Evolutionary conservation across 2,329 filamentous ascomycete genomes (phyloP).

Genomic region (Ophiostoma novo-ulmi): DNA sequence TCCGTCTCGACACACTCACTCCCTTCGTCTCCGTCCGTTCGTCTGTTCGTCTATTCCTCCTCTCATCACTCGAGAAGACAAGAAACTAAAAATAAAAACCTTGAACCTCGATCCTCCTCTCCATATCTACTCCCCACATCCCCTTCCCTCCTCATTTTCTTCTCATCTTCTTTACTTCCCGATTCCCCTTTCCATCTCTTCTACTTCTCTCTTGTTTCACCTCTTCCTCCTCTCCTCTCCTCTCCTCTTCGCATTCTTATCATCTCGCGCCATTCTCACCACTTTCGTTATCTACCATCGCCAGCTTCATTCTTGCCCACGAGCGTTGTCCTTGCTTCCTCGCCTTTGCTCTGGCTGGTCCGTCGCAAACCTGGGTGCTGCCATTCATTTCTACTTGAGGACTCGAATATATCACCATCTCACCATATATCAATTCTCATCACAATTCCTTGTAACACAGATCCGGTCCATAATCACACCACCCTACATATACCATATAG

Average conservation of each 20-base stretch:
- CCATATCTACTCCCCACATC: constrained; percentile 20
- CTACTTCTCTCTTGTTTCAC: not conserved
- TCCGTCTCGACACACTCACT: not conserved
- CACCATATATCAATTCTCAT: not conserved
- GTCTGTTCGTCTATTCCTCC: not conserved
- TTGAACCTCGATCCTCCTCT: constrained; percentile 9
- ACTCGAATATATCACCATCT: not conserved
- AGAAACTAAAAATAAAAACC: not conserved
- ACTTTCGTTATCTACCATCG: not conserved
- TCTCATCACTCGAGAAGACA: constrained; percentile 2
- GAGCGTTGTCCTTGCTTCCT: not conserved
- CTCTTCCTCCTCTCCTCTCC: constrained; percentile 6
- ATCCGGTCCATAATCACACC: not conserved
- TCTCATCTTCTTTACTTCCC: constrained; percentile 14
- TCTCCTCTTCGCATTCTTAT: not conserved
- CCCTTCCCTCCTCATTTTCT: constrained; percentile 6
- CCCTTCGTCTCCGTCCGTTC: not conserved
- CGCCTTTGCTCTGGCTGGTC: constrained; percentile 26
- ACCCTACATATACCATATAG: not conserved
- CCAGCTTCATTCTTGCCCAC: not conserved
- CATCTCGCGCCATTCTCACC: constrained; percentile 10
- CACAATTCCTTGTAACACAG: not conserved
- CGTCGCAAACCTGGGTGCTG: constrained; percentile 23
- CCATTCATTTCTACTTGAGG: not conserved
- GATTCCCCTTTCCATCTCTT: not conserved